Evolutionary conservation across 2,329 filamentous ascomycete genomes (phyloP).

Genomic region (Fusarium brevicatenulatum): DNA sequence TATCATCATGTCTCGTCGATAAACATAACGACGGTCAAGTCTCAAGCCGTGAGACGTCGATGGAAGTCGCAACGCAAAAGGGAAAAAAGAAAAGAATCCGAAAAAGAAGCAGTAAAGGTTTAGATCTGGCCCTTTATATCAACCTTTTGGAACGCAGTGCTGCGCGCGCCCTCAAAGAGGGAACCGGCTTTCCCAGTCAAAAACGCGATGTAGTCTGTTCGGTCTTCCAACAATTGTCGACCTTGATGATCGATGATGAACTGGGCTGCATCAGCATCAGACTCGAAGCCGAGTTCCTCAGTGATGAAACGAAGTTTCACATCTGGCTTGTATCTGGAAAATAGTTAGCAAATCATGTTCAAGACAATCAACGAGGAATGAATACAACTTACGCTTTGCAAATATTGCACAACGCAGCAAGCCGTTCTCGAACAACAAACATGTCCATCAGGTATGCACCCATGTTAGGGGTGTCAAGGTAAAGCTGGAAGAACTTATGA

Average conservation of each 20-base stretch:
- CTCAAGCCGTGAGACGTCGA: slow-evolving; percentile 21
- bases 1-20: slow-evolving; percentile 34
- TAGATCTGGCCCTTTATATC: slow-evolving; percentile 98
- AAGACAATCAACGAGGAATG: neutral
- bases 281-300: slow-evolving; percentile 95
- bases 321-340: slow-evolving; percentile 85
- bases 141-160: slow-evolving; percentile 82
- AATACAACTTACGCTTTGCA: slow-evolving; percentile 84
- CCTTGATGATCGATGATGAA: slow-evolving; percentile 87
- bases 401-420: slow-evolving; percentile 89
- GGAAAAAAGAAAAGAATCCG: slow-evolving; percentile 13
- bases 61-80: slow-evolving; percentile 15
- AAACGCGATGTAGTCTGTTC: slow-evolving; percentile 77
- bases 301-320: slow-evolving; percentile 91
- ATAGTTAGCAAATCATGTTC: slow-evolving; percentile 56
- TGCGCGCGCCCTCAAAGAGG: slow-evolving; percentile 79
- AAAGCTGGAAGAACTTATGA: slow-evolving; percentile 97
- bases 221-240: slow-evolving; percentile 80
- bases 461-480: slow-evolving; percentile 95
- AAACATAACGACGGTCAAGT: slow-evolving; percentile 22
- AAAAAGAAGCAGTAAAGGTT: slow-evolving; percentile 45
- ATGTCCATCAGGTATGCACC: slow-evolving; percentile 99
- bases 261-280: slow-evolving; percentile 87
- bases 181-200: slow-evolving; percentile 76
- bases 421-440: slow-evolving; percentile 94